phyloP scores from a whole-genome alignment of 768 basidiomycete species.

The Amanita inopinata region DNA sequence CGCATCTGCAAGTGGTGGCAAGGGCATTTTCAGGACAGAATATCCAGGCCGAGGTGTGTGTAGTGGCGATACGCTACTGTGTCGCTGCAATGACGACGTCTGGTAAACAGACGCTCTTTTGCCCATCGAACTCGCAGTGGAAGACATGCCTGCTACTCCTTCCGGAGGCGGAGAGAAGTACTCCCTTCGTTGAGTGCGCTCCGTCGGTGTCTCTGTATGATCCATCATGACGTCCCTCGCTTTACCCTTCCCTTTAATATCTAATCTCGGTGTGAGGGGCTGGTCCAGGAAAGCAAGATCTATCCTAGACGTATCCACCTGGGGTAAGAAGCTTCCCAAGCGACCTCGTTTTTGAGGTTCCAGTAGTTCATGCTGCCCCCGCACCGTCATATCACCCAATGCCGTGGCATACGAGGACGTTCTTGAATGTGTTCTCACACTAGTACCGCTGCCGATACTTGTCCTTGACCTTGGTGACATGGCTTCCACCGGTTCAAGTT shows the following conservation, averaged over 20 bases:
- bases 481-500: slow-evolving; percentile 7
- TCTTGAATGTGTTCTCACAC: slow-evolving; percentile 1
- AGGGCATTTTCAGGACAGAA: slow-evolving; percentile 1
- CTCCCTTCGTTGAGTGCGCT: background rate
- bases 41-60: slow-evolving; percentile 3
- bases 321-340: slow-evolving; percentile 14
- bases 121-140: background rate
- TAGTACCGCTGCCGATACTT: slow-evolving; percentile 6
- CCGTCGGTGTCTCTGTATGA: slow-evolving; percentile 10
- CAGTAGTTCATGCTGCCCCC: background rate
- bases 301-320: slow-evolving; percentile 22
- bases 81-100: background rate
- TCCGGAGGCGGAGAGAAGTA: slow-evolving; percentile 1
- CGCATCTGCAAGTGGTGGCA: slow-evolving; percentile 5
- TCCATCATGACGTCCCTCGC: slow-evolving; percentile 10
- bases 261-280: slow-evolving; percentile 7
- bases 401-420: background rate
- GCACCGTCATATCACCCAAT: background rate
- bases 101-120: background rate
- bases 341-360: background rate
- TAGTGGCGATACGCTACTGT: background rate
- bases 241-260: slow-evolving; percentile 19
- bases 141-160: background rate
- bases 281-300: slow-evolving; percentile 23
- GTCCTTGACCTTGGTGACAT: slow-evolving; percentile 2